Conservation (phyloP, 768 basidiomycete species). For the Thelephora ganbajun region DNA sequence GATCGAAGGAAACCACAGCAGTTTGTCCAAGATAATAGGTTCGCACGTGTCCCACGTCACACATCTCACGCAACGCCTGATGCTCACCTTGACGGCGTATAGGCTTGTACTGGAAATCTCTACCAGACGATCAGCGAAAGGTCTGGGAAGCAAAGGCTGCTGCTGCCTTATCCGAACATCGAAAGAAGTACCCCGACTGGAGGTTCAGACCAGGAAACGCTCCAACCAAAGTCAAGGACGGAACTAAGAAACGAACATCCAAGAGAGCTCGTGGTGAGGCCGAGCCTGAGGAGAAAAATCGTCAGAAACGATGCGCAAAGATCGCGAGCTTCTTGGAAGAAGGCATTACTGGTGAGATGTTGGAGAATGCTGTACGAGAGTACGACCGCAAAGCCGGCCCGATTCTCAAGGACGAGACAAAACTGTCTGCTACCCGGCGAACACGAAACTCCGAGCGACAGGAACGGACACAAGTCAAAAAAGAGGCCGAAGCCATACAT, state of each 20-base stretch:
- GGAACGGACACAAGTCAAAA: not conserved
- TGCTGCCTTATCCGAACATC: conserved; percentile 59
- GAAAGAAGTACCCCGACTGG: conserved; percentile 69
- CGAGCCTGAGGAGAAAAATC: conserved; percentile 31
- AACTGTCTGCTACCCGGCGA: conserved; percentile 7
- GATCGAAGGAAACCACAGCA: conserved; percentile 71
- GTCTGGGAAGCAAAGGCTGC: conserved; percentile 68
- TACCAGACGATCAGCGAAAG: conserved; percentile 51
- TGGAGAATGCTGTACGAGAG: conserved; percentile 48
- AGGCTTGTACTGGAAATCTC: conserved; percentile 68
- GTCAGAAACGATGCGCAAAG: conserved; percentile 47
- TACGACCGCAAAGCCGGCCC: conserved; percentile 28
- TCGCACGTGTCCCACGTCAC: conserved; percentile 7
- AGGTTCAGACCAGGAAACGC: conserved; percentile 57
- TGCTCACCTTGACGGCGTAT: not conserved
- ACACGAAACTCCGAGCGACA: conserved; percentile 1
- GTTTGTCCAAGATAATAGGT: conserved; percentile 75
- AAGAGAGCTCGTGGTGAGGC: conserved; percentile 22
- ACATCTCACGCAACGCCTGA: not conserved
- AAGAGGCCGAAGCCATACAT: not conserved
- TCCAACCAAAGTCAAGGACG: conserved; percentile 28
- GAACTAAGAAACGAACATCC: conserved; percentile 21
- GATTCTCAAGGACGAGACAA: conserved; percentile 14
- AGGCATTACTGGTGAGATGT: conserved; percentile 49
- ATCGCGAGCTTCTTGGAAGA: conserved; percentile 53